These are phyloP conservation scores for Passiflora organensis DNA, from an alignment of 345 rosid species.

Conservation along the genomic window DNA sequence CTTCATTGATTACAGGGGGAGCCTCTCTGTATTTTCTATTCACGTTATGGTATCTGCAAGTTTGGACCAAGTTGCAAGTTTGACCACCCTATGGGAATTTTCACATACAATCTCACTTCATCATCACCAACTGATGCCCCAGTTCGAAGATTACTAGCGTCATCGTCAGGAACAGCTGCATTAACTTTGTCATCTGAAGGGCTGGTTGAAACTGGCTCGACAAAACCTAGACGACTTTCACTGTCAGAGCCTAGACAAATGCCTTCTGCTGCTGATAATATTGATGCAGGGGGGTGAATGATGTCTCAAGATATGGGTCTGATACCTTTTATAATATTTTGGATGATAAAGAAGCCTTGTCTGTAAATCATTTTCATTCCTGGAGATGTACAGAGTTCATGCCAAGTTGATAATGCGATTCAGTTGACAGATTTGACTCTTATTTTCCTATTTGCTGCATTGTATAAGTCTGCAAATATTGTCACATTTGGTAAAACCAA, in stretches of 20 bases:
- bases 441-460: slow-evolving; percentile 39
- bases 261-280: slow-evolving; percentile 60
- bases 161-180: slow-evolving; percentile 55
- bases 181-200: slow-evolving; percentile 55
- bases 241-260: slow-evolving; percentile 77
- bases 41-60: slow-evolving; percentile 96
- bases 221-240: slow-evolving; percentile 55
- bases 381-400: slow-evolving; percentile 55
- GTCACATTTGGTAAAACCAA: slow-evolving; percentile 47
- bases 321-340: slow-evolving; percentile 22
- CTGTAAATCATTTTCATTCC: slow-evolving; percentile 56
- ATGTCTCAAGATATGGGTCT: slow-evolving; percentile 19
- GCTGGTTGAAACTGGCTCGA: slow-evolving; percentile 58
- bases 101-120: slow-evolving; percentile 51
- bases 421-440: slow-evolving; percentile 32
- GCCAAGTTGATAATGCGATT: slow-evolving; percentile 34
- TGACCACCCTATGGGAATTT: slow-evolving; percentile 91
- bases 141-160: slow-evolving; percentile 42
- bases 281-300: slow-evolving; percentile 58
- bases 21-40: slow-evolving; percentile 84
- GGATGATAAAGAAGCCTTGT: slow-evolving; percentile 28
- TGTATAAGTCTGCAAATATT: slow-evolving; percentile 43
- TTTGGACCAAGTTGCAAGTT: slow-evolving; percentile 99
- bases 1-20: slow-evolving; percentile 59
- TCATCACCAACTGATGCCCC: slow-evolving; percentile 51